Conservation (phyloP, 441 rosid species). For the Jatropha multifida region DNA sequence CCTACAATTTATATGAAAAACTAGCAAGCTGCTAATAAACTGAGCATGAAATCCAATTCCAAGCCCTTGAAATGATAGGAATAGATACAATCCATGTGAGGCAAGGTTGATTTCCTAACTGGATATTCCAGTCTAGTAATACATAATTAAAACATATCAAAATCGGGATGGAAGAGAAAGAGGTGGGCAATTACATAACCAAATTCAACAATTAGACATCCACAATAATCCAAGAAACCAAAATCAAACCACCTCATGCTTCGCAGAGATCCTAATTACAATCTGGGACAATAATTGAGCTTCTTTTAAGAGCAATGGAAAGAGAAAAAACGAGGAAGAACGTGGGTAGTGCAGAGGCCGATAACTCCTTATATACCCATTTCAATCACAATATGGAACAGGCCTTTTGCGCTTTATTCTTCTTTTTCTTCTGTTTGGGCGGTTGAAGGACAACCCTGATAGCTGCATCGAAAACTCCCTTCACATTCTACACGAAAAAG, state of each 20-base stretch:
- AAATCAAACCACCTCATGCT: slow-evolving; percentile 37
- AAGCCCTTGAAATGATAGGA: slow-evolving; percentile 16
- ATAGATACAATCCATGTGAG: slow-evolving; percentile 26
- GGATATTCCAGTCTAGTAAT: slow-evolving; percentile 34
- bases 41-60: background rate
- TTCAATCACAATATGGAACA: slow-evolving; percentile 72
- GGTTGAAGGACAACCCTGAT: slow-evolving; percentile 92
- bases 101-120: slow-evolving; percentile 28
- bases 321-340: slow-evolving; percentile 15
- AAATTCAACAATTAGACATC: slow-evolving; percentile 34
- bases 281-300: slow-evolving; percentile 29
- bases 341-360: slow-evolving; percentile 20
- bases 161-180: slow-evolving; percentile 24
- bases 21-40: slow-evolving; percentile 9
- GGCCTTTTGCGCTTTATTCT: slow-evolving; percentile 64
- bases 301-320: slow-evolving; percentile 29
- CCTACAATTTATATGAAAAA: slow-evolving; percentile 6
- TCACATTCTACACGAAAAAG: slow-evolving; percentile 64
- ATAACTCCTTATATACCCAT: slow-evolving; percentile 25
- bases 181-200: slow-evolving; percentile 29
- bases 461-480: slow-evolving; percentile 86
- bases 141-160: slow-evolving; percentile 37
- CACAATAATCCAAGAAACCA: slow-evolving; percentile 33
- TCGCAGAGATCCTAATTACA: slow-evolving; percentile 31
- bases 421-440: slow-evolving; percentile 89